Evolutionary conservation across 2,329 filamentous ascomycete genomes (phyloP).

Genomic region (Periglandula ipomoeae): DNA sequence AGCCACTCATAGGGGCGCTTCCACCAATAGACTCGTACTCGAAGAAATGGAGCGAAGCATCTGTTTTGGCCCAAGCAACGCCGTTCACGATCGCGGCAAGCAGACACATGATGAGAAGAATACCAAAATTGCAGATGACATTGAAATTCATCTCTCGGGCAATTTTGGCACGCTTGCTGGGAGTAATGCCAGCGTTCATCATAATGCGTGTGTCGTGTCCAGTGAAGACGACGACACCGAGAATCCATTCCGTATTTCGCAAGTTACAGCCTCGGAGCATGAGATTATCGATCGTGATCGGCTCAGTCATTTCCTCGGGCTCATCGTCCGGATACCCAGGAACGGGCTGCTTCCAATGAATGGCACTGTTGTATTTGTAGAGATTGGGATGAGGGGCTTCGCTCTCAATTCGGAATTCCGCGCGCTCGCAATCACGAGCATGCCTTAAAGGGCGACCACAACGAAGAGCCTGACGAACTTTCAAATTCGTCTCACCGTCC

Average conservation of each 20-base stretch:
- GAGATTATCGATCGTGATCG: slow-evolving; percentile 90
- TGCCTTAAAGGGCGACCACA: slow-evolving; percentile 77
- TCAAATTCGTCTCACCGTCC: slow-evolving; percentile 95
- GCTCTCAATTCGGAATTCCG: slow-evolving; percentile 82
- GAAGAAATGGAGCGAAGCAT: slow-evolving; percentile 72
- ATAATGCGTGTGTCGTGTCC: slow-evolving; percentile 98
- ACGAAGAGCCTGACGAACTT: slow-evolving; percentile 84
- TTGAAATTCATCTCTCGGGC: slow-evolving; percentile 94
- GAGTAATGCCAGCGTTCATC: slow-evolving; percentile 94
- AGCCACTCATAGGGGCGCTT: slow-evolving; percentile 68
- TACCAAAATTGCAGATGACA: slow-evolving; percentile 90
- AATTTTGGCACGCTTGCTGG: slow-evolving; percentile 85
- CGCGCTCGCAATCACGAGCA: slow-evolving; percentile 82
- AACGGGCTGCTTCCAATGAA: slow-evolving; percentile 74
- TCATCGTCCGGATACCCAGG: slow-evolving; percentile 51
- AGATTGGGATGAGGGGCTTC: slow-evolving; percentile 88
- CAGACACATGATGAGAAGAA: slow-evolving; percentile 84
- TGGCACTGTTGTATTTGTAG: slow-evolving; percentile 86
- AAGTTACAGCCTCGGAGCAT: slow-evolving; percentile 88
- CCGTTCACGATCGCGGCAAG: slow-evolving; percentile 79
- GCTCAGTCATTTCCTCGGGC: slow-evolving; percentile 74
- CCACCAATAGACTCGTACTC: slow-evolving; percentile 78
- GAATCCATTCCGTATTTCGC: slow-evolving; percentile 90
- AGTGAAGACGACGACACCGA: slow-evolving; percentile 89
- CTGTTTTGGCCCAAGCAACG: slow-evolving; percentile 63